Conservation (phyloP, 495 filamentous ascomycete species). For the Penicillium ochrochloron region DNA sequence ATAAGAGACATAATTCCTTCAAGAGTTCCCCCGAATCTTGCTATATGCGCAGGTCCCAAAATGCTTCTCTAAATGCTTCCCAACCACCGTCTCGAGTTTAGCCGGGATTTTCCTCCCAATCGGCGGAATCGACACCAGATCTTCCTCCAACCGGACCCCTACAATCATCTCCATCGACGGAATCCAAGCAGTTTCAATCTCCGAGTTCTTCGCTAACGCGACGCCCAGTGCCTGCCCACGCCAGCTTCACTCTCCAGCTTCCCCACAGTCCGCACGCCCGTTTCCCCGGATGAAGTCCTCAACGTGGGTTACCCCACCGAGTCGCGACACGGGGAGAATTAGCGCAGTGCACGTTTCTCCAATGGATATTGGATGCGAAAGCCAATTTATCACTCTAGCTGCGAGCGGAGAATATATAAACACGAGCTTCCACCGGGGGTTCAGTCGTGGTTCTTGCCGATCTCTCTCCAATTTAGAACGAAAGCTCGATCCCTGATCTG, state of each 20-base stretch:
- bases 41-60: background rate
- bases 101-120: conserved; percentile 44
- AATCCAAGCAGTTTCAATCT: conserved; percentile 19
- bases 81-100: conserved; percentile 16
- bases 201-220: conserved; percentile 15
- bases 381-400: background rate
- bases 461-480: conserved; percentile 5
- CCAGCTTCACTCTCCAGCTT: conserved; percentile 10
- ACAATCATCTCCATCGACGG: conserved; percentile 6
- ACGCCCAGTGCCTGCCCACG: conserved; percentile 5
- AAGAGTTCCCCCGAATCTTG: background rate
- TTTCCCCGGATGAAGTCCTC: conserved; percentile 29
- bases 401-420: conserved; percentile 8
- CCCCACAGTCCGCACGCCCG: conserved; percentile 23
- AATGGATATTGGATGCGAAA: background rate
- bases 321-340: conserved; percentile 5
- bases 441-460: background rate
- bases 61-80: background rate
- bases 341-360: conserved; percentile 13
- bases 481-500: background rate
- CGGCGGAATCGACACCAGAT: conserved; percentile 32
- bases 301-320: conserved; percentile 27
- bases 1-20: background rate
- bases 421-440: background rate
- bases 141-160: conserved; percentile 43